A percentile compares a stretch with the other conserved stretches of the same genome.
Evolutionary conservation across 805 yeast genomes (phyloP).

Genomic region (Yarrowia hollandica): DNA sequence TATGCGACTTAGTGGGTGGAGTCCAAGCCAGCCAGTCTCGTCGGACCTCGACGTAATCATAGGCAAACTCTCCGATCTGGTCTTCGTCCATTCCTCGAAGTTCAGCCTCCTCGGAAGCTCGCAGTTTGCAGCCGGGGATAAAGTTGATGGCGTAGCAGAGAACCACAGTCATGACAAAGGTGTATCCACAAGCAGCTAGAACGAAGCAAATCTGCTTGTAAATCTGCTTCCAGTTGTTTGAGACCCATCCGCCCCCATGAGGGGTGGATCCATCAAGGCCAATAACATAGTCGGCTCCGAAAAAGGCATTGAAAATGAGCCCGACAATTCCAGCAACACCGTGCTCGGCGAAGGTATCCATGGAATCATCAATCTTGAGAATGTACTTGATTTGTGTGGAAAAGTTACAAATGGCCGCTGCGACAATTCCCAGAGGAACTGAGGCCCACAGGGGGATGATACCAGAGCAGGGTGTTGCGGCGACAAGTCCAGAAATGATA

Average conservation of each 20-base stretch:
- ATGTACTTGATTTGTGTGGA: constrained; percentile 84
- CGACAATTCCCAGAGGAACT: constrained; percentile 72
- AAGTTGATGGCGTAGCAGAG: constrained; percentile 71
- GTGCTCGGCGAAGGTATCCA: constrained; percentile 98
- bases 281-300: constrained; percentile 83
- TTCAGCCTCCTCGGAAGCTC: constrained; percentile 84
- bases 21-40: constrained; percentile 64
- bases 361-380: constrained; percentile 81
- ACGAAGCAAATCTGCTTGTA: constrained; percentile 86
- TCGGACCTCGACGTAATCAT: constrained; percentile 95
- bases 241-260: constrained; percentile 89
- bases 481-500: constrained; percentile 90
- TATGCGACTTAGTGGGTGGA: constrained; percentile 37
- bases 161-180: constrained; percentile 71
- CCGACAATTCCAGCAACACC: constrained; percentile 95
- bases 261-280: constrained; percentile 86
- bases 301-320: constrained; percentile 76
- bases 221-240: constrained; percentile 86
- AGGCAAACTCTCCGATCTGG: constrained; percentile 98
- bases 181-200: constrained; percentile 71
- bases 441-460: constrained; percentile 90
- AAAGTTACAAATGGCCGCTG: constrained; percentile 86
- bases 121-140: constrained; percentile 77
- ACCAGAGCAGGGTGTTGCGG: constrained; percentile 96
- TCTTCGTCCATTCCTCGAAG: constrained; percentile 91